phyloP scores from a whole-genome alignment of 2,329 filamentous ascomycete genomes.

The Byssochlamys sp. region DNA sequence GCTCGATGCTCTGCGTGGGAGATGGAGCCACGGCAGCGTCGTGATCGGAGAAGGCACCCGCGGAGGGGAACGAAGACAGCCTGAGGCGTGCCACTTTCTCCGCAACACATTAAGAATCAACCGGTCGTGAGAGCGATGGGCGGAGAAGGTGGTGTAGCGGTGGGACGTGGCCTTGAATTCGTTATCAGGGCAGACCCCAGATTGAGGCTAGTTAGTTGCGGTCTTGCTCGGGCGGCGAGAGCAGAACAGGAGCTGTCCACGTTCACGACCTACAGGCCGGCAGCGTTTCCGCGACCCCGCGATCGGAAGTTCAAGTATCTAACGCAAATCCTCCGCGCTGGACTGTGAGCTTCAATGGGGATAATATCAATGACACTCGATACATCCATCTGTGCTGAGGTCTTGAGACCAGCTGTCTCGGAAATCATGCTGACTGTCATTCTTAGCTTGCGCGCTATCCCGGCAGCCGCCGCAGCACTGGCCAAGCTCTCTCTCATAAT shows the following conservation, averaged over 20 bases:
- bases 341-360: not conserved
- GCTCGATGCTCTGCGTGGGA: conserved; percentile 23
- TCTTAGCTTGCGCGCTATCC: not conserved
- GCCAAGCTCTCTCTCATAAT: not conserved
- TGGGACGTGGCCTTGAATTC: not conserved
- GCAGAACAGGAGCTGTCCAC: not conserved
- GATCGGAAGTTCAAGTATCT: not conserved
- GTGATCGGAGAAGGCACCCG: not conserved
- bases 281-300: not conserved
- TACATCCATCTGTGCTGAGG: not conserved
- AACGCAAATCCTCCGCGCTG: not conserved
- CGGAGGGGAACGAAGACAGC: conserved; percentile 1
- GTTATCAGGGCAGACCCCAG: not conserved
- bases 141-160: not conserved
- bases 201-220: not conserved
- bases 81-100: not conserved
- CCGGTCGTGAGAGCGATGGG: not conserved
- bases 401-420: not conserved
- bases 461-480: not conserved
- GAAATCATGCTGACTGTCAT: not conserved
- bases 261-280: not conserved
- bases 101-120: not conserved
- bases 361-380: not conserved
- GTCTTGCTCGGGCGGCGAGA: not conserved
- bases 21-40: conserved; percentile 16